Evolutionary conservation across 2,329 filamentous ascomycete species (phyloP).

Genomic region (Calonectria fujianensis): DNA sequence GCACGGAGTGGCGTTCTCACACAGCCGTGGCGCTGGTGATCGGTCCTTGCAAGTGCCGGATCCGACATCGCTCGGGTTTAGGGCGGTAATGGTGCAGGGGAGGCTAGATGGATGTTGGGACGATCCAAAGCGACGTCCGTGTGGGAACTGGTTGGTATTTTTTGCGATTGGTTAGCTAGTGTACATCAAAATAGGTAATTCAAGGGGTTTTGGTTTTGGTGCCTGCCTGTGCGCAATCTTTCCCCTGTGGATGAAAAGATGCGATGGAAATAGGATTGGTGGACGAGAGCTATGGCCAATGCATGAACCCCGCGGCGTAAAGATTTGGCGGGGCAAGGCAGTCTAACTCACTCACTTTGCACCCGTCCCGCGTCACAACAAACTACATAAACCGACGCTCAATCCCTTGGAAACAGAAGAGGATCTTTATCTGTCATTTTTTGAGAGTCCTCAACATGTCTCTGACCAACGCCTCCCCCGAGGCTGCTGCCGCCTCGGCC

Average conservation of each 20-base stretch:
- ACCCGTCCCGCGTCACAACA: conserved; percentile 42
- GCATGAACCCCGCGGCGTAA: conserved; percentile 43
- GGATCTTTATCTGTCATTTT: not conserved
- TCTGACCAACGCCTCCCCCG: conserved; percentile 87
- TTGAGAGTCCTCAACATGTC: conserved; percentile 78
- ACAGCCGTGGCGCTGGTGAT: not conserved
- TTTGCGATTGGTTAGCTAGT: not conserved
- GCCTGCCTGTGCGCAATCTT: conserved; percentile 12
- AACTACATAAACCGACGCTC: conserved; percentile 8
- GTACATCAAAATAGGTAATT: not conserved
- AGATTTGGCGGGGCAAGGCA: conserved; percentile 46
- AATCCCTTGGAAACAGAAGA: not conserved
- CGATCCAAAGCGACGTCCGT: not conserved
- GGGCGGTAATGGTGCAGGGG: conserved; percentile 21
- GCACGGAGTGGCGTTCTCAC: not conserved
- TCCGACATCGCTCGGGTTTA: conserved; percentile 42
- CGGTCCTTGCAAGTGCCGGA: not conserved
- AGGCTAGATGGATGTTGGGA: not conserved
- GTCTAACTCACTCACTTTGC: conserved; percentile 34
- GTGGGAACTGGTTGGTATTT: not conserved
- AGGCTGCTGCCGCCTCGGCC: conserved; percentile 85
- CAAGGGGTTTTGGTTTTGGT: not conserved
- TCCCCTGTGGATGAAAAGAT: not conserved
- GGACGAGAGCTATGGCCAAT: conserved; percentile 46
- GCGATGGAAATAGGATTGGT: not conserved